Evolutionary conservation across 1,139 yeast species (phyloP), one percentile per base, ranked within the genome.

Genomic region (Spathaspora jeffriesii): DNA sequence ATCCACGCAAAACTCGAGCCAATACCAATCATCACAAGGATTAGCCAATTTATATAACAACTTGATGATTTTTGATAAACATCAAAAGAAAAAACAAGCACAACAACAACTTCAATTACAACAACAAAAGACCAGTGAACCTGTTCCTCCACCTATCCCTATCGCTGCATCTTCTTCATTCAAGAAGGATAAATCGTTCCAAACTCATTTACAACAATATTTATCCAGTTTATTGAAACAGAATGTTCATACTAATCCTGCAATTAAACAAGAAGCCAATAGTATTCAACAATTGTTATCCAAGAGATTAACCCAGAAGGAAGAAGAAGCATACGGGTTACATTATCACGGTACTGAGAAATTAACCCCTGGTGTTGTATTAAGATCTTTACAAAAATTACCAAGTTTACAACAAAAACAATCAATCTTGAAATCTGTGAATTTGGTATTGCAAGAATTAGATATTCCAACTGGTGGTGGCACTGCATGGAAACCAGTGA

Each of bases 21-120:
- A 89, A 59, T 89, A 88, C 61, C 80, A 84, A 59, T 82, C 96
- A 1, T 88, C 96, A 1, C 96, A 89, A 59, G 99, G 99, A 0
- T 76, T 93, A 50, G 84, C 96, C 2, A 96, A 88, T 58, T 74
- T 93, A 34, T 91, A 92, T 58, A 88, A 85, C 58, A 85, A 88
- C 46, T 74, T 93, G 53, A 82, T 92, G 81, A 79, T 87, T 39
- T 75, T 82, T 41, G 97, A 92, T 59, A 89, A 89, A 61, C 71
- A 73, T 50, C 79, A 73, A 49, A 75, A 74, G 62, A 71, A 70
- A 55, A 64, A 70, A 8, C 76, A 70, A 54, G 53, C 61, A 47
- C 73, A 63, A 51, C 69, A 74, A 77, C 52, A 82, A 76, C 20
- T 34, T 15, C 37, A 32, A 34, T 18, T 34, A 32, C 38, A 34